Percentiles rank a stretch among this genome's conserved stretches.
These are phyloP conservation scores for Lipomyces sp. DNA, from an alignment of 805 yeast genomes.

Conservation along the genomic window DNA sequence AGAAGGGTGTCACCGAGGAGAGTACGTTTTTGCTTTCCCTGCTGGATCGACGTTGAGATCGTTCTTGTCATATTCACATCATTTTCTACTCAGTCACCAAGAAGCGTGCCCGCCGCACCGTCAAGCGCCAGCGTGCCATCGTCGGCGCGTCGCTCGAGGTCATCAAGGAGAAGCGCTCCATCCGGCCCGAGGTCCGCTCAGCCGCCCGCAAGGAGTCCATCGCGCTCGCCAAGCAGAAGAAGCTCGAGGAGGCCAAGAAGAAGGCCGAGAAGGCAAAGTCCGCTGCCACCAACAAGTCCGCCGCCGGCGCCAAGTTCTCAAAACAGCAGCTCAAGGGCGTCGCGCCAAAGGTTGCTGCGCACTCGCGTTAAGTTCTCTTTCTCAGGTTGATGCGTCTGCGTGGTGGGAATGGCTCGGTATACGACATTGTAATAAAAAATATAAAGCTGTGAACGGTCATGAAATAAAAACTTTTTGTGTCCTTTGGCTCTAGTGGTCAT, in stretches of 20 bases:
- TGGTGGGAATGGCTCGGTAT: no score
- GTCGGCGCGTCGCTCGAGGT: constrained; percentile 99
- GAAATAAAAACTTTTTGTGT: no score
- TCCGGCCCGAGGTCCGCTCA: constrained; percentile 96
- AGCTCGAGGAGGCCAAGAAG: constrained; percentile 91
- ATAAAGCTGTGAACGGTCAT: no score
- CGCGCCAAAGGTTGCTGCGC: constrained; percentile 93
- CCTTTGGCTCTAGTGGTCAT: no score
- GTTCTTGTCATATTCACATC: neutral
- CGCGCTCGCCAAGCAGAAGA: constrained; percentile 48
- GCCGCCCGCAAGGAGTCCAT: constrained; percentile 93
- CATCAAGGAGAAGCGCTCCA: constrained; percentile 95
- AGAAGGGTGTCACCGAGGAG: constrained; percentile 99
- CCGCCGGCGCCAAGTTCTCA: constrained; percentile 70
- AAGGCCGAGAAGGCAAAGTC: constrained; percentile 84
- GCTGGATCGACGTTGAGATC: neutral
- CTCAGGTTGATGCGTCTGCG: no score
- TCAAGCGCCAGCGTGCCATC: constrained; percentile 98
- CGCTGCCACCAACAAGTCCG: constrained; percentile 46
- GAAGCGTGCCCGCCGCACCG: constrained; percentile 96
- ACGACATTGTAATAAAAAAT: no score
- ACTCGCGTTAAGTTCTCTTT: constrained; percentile 76
- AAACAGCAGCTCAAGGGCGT: constrained; percentile 98
- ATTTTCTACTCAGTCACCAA: constrained; percentile 61
- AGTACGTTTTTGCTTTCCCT: constrained; percentile 4